These are phyloP conservation scores for Podila epigama DNA, from an alignment of 192 early-diverging fungal genomes.

Conservation along the genomic window DNA sequence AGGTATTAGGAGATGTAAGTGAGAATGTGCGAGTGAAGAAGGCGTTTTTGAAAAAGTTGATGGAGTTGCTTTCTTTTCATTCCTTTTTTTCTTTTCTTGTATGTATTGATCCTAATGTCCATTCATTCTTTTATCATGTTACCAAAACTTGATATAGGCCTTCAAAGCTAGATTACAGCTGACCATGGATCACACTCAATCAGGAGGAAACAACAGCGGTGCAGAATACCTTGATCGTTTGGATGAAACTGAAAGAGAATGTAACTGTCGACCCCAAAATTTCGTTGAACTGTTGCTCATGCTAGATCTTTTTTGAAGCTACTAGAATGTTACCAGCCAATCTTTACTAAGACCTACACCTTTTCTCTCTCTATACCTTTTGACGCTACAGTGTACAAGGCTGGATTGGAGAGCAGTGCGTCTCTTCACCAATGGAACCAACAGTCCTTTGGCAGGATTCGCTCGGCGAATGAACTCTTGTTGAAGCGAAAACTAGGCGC, in stretches of 20 bases:
- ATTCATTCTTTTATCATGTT: too few species aligned
- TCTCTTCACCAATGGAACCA: neutral
- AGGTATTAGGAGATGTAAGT: neutral
- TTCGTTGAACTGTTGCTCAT: neutral
- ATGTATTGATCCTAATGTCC: too few species aligned
- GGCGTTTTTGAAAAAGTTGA: neutral
- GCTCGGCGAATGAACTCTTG: neutral
- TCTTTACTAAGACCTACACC: too few species aligned
- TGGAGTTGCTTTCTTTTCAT: too few species aligned
- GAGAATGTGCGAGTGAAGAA: neutral
- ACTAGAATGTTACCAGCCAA: neutral
- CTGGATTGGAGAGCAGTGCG: constrained; percentile 1
- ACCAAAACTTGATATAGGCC: constrained; percentile 11
- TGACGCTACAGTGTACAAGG: neutral
- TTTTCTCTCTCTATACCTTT: neutral
- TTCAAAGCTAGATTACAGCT: constrained; percentile 36
- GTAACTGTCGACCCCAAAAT: constrained; percentile 19
- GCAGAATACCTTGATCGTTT: constrained; percentile 47
- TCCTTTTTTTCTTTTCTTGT: too few species aligned
- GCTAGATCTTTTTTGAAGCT: neutral
- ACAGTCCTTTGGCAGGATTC: constrained; percentile 1
- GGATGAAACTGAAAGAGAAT: constrained; percentile 54
- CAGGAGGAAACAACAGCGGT: constrained; percentile 11
- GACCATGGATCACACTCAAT: constrained; percentile 53
- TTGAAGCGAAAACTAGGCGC: constrained; percentile 1